Evolutionary conservation across 2,329 filamentous ascomycete genomes (phyloP).

Genomic region (Raffaelea albimanens): DNA sequence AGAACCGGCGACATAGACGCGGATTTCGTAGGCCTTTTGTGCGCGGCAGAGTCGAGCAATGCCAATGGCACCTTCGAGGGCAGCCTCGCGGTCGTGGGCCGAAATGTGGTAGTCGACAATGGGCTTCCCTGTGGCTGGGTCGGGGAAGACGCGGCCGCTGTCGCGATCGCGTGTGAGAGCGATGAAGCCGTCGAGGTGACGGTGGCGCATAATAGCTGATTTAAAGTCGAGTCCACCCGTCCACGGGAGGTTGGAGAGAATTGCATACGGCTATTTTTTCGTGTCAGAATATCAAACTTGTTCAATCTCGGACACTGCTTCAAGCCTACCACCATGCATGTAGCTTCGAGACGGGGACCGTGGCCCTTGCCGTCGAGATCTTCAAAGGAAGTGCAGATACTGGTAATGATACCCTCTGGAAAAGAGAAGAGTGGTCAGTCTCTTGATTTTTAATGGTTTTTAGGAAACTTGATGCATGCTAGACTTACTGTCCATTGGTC

Average conservation of each 20-base stretch:
- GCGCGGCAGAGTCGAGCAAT: constrained; percentile 70
- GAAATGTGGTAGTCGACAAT: constrained; percentile 63
- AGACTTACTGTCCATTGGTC: constrained; percentile 52
- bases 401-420: constrained; percentile 69
- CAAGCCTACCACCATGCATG: constrained; percentile 58
- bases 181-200: constrained; percentile 64
- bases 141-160: constrained; percentile 62
- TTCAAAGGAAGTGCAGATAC: constrained; percentile 67
- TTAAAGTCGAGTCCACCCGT: constrained; percentile 62
- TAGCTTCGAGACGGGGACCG: constrained; percentile 71
- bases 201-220: constrained; percentile 56
- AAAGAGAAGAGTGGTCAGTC: background rate
- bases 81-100: constrained; percentile 60
- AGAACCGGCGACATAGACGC: constrained; percentile 51
- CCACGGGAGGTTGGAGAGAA: constrained; percentile 58
- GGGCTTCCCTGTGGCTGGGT: constrained; percentile 55
- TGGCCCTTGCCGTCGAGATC: constrained; percentile 74
- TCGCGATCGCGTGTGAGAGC: constrained; percentile 67
- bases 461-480: too few relatives aligned
- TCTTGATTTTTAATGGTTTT: background rate
- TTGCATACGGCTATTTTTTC: constrained; percentile 47
- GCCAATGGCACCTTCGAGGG: constrained; percentile 62
- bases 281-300: background rate
- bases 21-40: constrained; percentile 72
- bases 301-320: background rate